Percentiles rank a stretch among this genome's conserved stretches.
phyloP scores from a whole-genome alignment of 2,329 filamentous ascomycete species.

The Chaetomium sp. region DNA sequence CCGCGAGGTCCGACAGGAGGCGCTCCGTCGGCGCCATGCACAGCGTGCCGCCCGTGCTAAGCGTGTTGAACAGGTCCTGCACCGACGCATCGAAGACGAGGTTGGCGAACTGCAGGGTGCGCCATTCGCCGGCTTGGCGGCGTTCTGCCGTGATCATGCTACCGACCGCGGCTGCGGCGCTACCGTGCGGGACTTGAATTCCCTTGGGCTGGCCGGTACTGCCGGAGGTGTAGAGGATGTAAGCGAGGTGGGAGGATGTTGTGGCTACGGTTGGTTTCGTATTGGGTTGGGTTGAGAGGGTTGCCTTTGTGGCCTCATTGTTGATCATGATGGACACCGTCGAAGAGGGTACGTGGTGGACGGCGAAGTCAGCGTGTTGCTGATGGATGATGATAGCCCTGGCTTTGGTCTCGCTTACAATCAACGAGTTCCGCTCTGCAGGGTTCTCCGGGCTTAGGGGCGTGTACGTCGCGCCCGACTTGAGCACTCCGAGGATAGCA shows the following conservation, averaged over 20 bases:
- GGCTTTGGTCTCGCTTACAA: no score
- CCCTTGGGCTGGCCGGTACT: neutral
- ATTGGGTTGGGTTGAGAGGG: no score
- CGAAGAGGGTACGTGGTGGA: neutral
- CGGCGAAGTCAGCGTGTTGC: neutral
- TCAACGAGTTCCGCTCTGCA: neutral
- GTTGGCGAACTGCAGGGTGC: neutral
- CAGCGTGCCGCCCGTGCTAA: neutral
- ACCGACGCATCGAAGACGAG: neutral
- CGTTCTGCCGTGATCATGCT: neutral
- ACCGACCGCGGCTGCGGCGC: neutral
- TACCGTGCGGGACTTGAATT: neutral
- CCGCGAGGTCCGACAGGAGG: neutral
- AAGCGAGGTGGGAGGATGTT: neutral
- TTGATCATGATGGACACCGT: no score
- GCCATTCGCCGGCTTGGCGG: neutral
- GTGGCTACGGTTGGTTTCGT: no score
- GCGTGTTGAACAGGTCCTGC: neutral
- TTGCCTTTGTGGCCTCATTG: no score
- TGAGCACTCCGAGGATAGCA: neutral
- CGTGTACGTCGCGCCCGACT: neutral
- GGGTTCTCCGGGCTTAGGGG: neutral
- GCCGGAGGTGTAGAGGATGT: neutral
- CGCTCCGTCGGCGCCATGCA: neutral
- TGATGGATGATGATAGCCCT: neutral